Evolutionary conservation across 2,329 filamentous ascomycete species (phyloP).

Genomic region (Fusarium verrucosum): DNA sequence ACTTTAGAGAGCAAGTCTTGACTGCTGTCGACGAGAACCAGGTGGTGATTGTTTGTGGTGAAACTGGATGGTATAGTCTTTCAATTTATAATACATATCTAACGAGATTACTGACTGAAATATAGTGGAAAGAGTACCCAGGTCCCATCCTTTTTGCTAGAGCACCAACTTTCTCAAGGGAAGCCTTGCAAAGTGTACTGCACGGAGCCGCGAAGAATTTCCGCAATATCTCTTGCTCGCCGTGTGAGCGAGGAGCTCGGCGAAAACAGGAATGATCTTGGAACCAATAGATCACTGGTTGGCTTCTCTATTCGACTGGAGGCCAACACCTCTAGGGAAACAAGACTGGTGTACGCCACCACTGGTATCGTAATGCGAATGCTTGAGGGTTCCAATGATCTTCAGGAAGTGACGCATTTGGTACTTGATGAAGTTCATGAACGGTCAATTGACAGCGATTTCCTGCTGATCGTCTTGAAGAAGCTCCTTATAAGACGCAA

Average conservation of each 20-base stretch:
- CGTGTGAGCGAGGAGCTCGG: conserved; percentile 95
- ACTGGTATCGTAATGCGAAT: conserved; percentile 96
- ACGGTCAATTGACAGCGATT: conserved; percentile 95
- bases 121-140: conserved; percentile 91
- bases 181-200: conserved; percentile 91
- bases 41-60: conserved; percentile 92
- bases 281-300: conserved; percentile 83
- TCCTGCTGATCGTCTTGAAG: conserved; percentile 89
- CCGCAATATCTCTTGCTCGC: conserved; percentile 90
- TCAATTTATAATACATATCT: not conserved
- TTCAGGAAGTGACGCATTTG: conserved; percentile 90
- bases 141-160: conserved; percentile 91
- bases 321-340: conserved; percentile 83
- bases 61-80: conserved; percentile 80
- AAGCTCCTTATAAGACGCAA: conserved; percentile 79
- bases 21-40: conserved; percentile 80
- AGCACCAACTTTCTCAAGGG: conserved; percentile 84
- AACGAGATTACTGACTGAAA: conserved; percentile 34
- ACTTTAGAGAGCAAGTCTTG: conserved; percentile 81
- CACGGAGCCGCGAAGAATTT: conserved; percentile 94
- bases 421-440: conserved; percentile 99
- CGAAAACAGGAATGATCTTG: conserved; percentile 82
- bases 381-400: conserved; percentile 87
- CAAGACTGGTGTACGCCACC: conserved; percentile 88
- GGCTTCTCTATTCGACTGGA: conserved; percentile 96